Evolutionary conservation across 768 basidiomycete genomes (phyloP).

Genomic region (Mycena rosella): DNA sequence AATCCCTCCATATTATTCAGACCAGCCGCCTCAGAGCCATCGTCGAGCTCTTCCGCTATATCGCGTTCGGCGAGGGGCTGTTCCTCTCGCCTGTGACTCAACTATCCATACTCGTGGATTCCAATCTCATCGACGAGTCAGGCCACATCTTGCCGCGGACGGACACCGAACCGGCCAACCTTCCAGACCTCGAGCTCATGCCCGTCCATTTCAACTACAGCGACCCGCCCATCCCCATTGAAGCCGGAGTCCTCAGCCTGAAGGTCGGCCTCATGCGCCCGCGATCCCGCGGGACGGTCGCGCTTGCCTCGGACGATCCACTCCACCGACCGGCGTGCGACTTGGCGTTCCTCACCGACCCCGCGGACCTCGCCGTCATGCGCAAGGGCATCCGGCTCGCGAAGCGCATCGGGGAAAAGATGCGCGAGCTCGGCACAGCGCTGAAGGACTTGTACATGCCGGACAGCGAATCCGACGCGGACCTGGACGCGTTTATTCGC

Average conservation of each 20-base stretch:
- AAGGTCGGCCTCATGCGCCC: not conserved
- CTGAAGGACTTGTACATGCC: slow-evolving; percentile 6
- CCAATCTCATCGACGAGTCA: not conserved
- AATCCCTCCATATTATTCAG: not conserved
- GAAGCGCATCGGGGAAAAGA: not conserved
- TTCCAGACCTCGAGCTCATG: slow-evolving; percentile 9
- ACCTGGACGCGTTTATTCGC: slow-evolving; percentile 1
- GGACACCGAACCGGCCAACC: not conserved
- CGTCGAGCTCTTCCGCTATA: slow-evolving; percentile 2
- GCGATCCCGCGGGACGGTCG: not conserved
- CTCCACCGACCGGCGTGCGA: not conserved
- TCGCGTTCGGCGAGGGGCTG: not conserved
- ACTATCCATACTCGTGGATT: not conserved
- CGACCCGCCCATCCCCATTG: not conserved
- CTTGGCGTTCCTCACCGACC: not conserved
- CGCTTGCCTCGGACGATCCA: not conserved
- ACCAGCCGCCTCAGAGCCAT: not conserved
- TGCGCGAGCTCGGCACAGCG: not conserved
- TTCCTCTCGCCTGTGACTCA: not conserved
- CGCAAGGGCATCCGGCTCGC: not conserved
- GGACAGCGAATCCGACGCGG: not conserved
- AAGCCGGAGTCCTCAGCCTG: not conserved
- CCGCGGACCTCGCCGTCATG: not conserved
- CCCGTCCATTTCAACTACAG: slow-evolving; percentile 10
- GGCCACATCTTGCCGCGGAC: not conserved